Conservation (phyloP, 73 alveolate genomes). For the Vitrella brassicaformis region DNA sequence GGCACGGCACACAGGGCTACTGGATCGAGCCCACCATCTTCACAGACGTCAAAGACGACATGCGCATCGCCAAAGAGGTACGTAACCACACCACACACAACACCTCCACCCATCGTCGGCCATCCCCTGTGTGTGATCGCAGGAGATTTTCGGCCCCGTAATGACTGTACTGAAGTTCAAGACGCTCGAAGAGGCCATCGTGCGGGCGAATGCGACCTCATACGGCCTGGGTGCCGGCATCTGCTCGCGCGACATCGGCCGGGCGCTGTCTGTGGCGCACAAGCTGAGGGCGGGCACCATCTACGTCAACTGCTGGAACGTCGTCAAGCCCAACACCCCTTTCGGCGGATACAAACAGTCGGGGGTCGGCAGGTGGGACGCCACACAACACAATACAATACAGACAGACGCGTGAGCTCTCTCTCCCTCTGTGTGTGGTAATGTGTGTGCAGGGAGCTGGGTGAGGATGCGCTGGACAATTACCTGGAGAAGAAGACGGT, state of each 20-base stretch:
- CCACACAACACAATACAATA: too few species aligned
- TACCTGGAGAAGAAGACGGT: not conserved
- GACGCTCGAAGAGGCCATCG: slow-evolving; percentile 72
- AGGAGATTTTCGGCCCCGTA: slow-evolving; percentile 64
- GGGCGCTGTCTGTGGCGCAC: slow-evolving; percentile 50
- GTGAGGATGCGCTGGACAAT: not conserved
- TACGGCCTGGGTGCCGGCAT: slow-evolving; percentile 86
- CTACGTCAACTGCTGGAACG: slow-evolving; percentile 32
- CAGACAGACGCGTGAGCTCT: too few species aligned
- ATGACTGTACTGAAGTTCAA: slow-evolving; percentile 49
- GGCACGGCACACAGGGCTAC: slow-evolving; percentile 4
- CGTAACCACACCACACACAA: too few species aligned
- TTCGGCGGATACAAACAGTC: slow-evolving; percentile 83
- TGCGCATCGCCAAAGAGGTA: slow-evolving; percentile 50
- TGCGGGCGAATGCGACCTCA: slow-evolving; percentile 67
- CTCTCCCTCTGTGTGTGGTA: too few species aligned
- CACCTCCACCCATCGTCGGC: too few species aligned
- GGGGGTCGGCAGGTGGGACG: slow-evolving; percentile 38
- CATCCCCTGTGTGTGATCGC: too few species aligned
- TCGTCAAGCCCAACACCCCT: slow-evolving; percentile 34
- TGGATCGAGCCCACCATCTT: slow-evolving; percentile 51
- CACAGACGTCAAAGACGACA: slow-evolving; percentile 44
- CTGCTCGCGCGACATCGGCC: slow-evolving; percentile 49
- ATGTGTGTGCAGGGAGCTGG: not conserved
- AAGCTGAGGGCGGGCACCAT: slow-evolving; percentile 65